Evolutionary conservation across 768 basidiomycete species (phyloP).

Genomic region (Hemileccinum impolitum): DNA sequence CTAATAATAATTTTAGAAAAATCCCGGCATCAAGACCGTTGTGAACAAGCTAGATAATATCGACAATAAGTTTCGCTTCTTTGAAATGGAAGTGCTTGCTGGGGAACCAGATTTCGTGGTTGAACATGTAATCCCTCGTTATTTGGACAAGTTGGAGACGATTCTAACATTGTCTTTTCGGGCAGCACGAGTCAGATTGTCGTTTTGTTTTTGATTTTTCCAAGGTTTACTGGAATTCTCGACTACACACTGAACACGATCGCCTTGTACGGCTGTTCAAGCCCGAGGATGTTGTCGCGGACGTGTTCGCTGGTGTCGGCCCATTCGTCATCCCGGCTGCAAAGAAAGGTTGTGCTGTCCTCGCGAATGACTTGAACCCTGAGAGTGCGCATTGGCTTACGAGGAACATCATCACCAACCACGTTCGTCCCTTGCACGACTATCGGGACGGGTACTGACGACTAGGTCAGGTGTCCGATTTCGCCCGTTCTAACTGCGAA

Average conservation of each 20-base stretch:
- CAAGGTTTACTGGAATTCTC: constrained; percentile 97
- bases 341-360: constrained; percentile 83
- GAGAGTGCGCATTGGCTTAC: constrained; percentile 74
- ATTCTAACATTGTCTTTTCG: constrained; percentile 1
- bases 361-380: constrained; percentile 95
- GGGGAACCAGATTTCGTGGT: constrained; percentile 87
- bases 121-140: constrained; percentile 62
- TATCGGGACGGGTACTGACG: constrained; percentile 1
- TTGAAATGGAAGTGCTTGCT: constrained; percentile 95
- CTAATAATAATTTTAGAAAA: constrained; percentile 62
- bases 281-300: constrained; percentile 77
- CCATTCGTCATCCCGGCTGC: constrained; percentile 94
- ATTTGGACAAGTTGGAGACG: background rate
- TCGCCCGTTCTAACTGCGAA: constrained; percentile 70
- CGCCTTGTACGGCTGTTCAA: constrained; percentile 75
- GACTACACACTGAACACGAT: constrained; percentile 87
- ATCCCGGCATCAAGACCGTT: constrained; percentile 74
- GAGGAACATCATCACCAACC: constrained; percentile 72
- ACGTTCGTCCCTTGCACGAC: constrained; percentile 43
- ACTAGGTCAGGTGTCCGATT: constrained; percentile 50
- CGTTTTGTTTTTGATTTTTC: constrained; percentile 92
- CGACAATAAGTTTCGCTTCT: constrained; percentile 83
- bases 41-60: constrained; percentile 94
- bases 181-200: constrained; percentile 80
- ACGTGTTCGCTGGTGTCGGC: constrained; percentile 96